Conservation (phyloP, 768 basidiomycete species). For the Kwoniella bestiolae region DNA sequence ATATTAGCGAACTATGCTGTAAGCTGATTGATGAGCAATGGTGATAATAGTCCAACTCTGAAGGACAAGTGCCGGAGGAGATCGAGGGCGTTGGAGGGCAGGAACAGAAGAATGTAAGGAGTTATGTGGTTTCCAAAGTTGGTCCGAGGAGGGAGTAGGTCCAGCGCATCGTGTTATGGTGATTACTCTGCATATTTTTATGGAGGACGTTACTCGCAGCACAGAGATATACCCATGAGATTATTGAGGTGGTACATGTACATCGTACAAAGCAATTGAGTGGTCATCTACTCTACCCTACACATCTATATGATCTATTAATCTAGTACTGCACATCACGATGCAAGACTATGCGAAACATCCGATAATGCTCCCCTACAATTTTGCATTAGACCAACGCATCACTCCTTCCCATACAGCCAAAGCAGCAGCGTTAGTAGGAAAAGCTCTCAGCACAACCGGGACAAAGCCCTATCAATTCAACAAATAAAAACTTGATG, state of each 20-base stretch:
- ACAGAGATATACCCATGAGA: no score
- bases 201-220: no score
- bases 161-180: no score
- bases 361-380: background rate
- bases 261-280: background rate
- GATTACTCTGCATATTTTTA: no score
- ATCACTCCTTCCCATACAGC: conserved; percentile 80
- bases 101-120: conserved; percentile 79
- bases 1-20: no score
- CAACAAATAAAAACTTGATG: no score
- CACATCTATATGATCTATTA: background rate
- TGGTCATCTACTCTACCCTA: background rate
- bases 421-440: conserved; percentile 75
- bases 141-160: conserved; percentile 45
- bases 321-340: background rate
- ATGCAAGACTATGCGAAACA: no score
- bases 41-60: conserved; percentile 70
- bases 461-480: conserved; percentile 72
- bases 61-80: conserved; percentile 83
- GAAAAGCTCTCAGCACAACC: conserved; percentile 73
- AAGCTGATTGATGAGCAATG: background rate
- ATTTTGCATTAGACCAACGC: conserved; percentile 57
- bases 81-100: conserved; percentile 85
- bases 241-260: background rate
- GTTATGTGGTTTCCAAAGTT: conserved; percentile 65